Percentiles rank a stretch among this genome's conserved stretches.
phyloP scores from a whole-genome alignment of 2,329 filamentous ascomycete species.

The Fusarium sp. region DNA sequence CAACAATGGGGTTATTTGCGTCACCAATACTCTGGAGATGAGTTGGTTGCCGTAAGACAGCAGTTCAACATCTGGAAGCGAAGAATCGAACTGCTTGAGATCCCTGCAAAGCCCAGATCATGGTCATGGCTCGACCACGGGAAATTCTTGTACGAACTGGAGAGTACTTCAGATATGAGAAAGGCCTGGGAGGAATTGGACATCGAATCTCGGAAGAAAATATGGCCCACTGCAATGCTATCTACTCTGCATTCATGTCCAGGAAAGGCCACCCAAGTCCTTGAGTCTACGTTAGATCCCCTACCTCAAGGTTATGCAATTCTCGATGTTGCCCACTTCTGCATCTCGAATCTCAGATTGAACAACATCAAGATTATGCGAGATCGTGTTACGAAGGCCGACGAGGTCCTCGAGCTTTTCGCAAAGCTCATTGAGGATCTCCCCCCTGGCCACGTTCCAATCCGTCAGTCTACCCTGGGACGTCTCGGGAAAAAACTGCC shows the following conservation, averaged over 20 bases:
- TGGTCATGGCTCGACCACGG: conserved; percentile 42
- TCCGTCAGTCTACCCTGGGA: conserved; percentile 53
- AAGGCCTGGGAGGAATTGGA: conserved; percentile 47
- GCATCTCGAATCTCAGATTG: conserved; percentile 39
- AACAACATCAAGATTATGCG: conserved; percentile 22
- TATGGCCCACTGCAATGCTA: conserved; percentile 50
- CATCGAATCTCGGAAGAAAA: conserved; percentile 31
- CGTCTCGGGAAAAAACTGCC: conserved; percentile 44
- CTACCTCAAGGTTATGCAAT: conserved; percentile 50
- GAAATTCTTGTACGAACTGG: conserved; percentile 45
- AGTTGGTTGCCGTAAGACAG: conserved; percentile 33
- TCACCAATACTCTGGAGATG: conserved; percentile 37
- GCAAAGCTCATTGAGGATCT: conserved; percentile 44
- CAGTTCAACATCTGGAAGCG: conserved; percentile 46
- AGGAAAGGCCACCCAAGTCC: conserved; percentile 44
- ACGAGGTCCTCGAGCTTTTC: conserved; percentile 44
- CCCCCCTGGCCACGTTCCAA: conserved; percentile 44
- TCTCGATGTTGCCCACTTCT: conserved; percentile 48
- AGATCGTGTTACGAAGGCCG: conserved; percentile 40
- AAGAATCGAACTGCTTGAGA: conserved; percentile 36
- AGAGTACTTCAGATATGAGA: conserved; percentile 45
- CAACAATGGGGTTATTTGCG: conserved; percentile 48
- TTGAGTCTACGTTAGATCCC: conserved; percentile 51
- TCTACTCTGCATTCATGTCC: conserved; percentile 48
- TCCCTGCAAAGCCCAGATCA: conserved; percentile 19